Evolutionary conservation across 257 asterid species (phyloP).

Genomic region (Solanum chmielewskii): DNA sequence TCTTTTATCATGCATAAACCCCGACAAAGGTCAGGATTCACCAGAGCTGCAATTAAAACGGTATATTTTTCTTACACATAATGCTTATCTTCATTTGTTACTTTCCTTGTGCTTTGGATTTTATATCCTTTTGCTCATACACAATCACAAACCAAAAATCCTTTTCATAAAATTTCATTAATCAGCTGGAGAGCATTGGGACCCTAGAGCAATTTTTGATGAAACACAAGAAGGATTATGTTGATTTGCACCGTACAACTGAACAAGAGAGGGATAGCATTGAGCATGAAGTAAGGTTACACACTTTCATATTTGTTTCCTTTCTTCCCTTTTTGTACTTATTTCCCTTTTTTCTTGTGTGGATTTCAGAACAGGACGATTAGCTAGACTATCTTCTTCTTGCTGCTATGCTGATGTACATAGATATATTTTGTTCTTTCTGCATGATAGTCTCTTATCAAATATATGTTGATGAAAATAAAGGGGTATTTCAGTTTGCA

Average conservation of each 20-base stretch:
- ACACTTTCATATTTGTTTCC: background rate
- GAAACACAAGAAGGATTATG: slow-evolving; percentile 90
- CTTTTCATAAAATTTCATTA: background rate
- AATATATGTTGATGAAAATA: background rate
- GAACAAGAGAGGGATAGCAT: slow-evolving; percentile 90
- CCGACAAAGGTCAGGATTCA: slow-evolving; percentile 54
- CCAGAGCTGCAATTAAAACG: slow-evolving; percentile 76
- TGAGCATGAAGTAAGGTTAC: slow-evolving; percentile 73
- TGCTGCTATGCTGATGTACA: background rate
- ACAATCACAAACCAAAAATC: background rate
- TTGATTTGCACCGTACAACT: slow-evolving; percentile 81
- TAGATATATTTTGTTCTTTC: background rate
- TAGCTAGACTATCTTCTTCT: background rate
- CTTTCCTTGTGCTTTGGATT: background rate
- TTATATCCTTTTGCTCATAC: background rate
- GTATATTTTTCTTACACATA: slow-evolving; percentile 18
- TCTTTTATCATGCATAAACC: slow-evolving; percentile 73
- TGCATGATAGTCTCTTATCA: background rate
- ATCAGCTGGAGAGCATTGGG: slow-evolving; percentile 67
- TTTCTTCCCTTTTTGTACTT: background rate
- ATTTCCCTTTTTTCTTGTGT: background rate
- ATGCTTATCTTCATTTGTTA: background rate
- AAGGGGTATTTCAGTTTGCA: background rate
- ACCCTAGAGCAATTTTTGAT: slow-evolving; percentile 69
- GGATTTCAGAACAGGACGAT: background rate